A percentile compares a stretch with the other conserved stretches of the same genome.
These are phyloP conservation scores for Pleoardoris graminearum DNA, from an alignment of 2,329 filamentous ascomycete species.

Conservation along the genomic window DNA sequence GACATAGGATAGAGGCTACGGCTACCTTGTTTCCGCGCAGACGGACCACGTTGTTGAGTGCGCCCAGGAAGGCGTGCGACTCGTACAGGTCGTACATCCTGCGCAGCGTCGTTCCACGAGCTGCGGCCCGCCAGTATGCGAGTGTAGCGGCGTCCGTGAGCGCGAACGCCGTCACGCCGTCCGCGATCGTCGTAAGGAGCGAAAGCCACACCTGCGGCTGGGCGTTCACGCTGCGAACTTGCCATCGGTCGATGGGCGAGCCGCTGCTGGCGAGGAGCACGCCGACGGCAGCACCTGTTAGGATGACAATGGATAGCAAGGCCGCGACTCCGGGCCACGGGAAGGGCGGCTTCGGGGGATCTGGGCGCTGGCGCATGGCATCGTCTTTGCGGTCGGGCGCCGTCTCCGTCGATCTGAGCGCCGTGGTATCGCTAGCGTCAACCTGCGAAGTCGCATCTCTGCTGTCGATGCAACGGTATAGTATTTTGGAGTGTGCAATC, in stretches of 20 bases:
- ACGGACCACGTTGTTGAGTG: slow-evolving; percentile 7
- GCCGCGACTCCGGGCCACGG: too few relatives aligned
- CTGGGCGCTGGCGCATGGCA: too few relatives aligned
- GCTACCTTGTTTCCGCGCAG: slow-evolving; percentile 1
- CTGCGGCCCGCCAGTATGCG: slow-evolving; percentile 7
- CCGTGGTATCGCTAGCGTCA: too few relatives aligned
- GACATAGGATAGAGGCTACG: slow-evolving; percentile 2
- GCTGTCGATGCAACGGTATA: too few relatives aligned
- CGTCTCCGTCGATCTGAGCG: too few relatives aligned
- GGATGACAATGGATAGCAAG: slow-evolving; percentile 9
- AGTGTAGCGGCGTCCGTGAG: not conserved
- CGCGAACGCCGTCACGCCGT: slow-evolving; percentile 13
- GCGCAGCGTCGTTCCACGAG: slow-evolving; percentile 8
- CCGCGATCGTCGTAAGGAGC: slow-evolving; percentile 7
- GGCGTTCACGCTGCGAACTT: not conserved
- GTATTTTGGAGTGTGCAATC: too few relatives aligned
- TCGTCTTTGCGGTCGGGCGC: too few relatives aligned
- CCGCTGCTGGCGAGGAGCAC: slow-evolving; percentile 9
- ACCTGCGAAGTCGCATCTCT: too few relatives aligned
- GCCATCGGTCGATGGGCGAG: slow-evolving; percentile 7
- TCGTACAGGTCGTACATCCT: slow-evolving; percentile 13
- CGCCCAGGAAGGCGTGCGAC: slow-evolving; percentile 6
- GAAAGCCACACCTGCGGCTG: slow-evolving; percentile 15
- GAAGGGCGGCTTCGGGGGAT: too few relatives aligned
- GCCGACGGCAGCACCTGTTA: slow-evolving; percentile 8